Evolutionary conservation across 176 grass and related monocot species (phyloP), one percentile per base, ranked within the genome.

Genomic region (Zoysia pacifica): DNA sequence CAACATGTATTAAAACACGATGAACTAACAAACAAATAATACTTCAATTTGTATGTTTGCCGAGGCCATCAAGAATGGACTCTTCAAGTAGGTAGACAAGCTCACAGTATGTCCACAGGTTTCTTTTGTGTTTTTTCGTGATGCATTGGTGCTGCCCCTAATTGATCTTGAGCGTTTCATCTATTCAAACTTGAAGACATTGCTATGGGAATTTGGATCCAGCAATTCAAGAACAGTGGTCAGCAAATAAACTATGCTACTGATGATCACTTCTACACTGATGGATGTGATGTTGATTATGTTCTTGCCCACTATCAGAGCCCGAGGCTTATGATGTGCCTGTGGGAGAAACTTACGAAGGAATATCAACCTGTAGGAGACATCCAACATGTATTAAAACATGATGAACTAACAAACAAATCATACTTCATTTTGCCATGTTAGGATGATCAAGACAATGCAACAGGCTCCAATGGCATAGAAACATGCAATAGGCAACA

Each of bases 181-280:
- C 79, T 97, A 78, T 97, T 97, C 88, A 97, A 94, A 88, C 94
- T 97, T 0, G 94, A 94, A 90, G 94, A 97, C 8, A 91, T 97
- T 40, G 94, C 91, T 6, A 91, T 94, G 89, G 94, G 94, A 16
- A 97, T 97, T 85, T 97, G 91, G 91, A 91, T 97, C 78, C 79
- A 94, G 70, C 89, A 90, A 42, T 97, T 90, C 51, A 90, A 94
- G 59, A 72, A 82, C 20, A 92, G 76, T 1, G 94, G 89, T 20
- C 76, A 88, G 50, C 76, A 88, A 67, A 81, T 97, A 53, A 97
- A 94, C 69, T 91, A 85, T 41, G 85, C 84, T 55, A 94, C 67
- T 6, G 91, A 91, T 73, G 94, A 94, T 20, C 87, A 76, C 14
- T 94, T 97, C 69, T 89, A 97, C 56, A 97, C 69, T 41, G 87